Evolutionary conservation across 345 rosid species (phyloP).

Genomic region (Raphanus sativus): DNA sequence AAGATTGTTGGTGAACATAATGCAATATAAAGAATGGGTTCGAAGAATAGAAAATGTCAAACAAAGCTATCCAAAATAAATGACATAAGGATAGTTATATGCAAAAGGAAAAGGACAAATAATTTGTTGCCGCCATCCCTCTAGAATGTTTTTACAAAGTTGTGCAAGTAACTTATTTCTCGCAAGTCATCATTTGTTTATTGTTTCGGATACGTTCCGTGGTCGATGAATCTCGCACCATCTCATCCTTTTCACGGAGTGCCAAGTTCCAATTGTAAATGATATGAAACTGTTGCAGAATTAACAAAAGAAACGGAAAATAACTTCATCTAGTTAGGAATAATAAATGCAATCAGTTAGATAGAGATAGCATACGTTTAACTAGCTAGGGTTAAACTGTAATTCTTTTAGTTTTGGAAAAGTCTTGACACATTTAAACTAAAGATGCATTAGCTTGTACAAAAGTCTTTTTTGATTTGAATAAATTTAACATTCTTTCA

Average conservation of each 20-base stretch:
- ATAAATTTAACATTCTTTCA: too few relatives aligned
- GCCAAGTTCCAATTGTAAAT: not conserved
- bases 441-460: too few relatives aligned
- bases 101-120: not conserved
- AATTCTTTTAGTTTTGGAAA: too few relatives aligned
- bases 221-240: not conserved
- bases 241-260: not conserved
- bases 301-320: constrained; percentile 1
- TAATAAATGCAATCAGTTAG: not conserved
- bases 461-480: too few relatives aligned
- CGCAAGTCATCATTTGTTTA: not conserved
- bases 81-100: not conserved
- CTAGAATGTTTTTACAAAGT: not conserved
- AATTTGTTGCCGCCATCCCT: not conserved
- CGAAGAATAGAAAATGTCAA: not conserved
- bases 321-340: not conserved
- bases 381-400: not conserved
- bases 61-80: not conserved
- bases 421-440: too few relatives aligned
- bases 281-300: not conserved
- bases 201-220: not conserved
- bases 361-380: not conserved
- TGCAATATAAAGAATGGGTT: not conserved
- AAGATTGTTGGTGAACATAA: constrained; percentile 13
- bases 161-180: not conserved